These are phyloP conservation scores for Neocallimastix lanati DNA, from an alignment of 192 early-diverging fungal species.

Conservation along the genomic window DNA sequence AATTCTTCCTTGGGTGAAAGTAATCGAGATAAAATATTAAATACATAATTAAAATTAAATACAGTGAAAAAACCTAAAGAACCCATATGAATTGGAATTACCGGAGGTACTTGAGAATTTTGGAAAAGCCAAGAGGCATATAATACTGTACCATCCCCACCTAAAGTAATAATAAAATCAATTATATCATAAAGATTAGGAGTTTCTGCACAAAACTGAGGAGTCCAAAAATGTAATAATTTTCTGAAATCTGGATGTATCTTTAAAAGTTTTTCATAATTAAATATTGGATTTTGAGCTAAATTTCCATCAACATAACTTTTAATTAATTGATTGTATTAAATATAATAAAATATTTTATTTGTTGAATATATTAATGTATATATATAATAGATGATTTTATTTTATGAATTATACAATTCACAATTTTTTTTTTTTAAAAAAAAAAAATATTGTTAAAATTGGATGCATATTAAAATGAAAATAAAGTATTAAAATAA, in stretches of 20 bases:
- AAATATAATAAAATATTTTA: no score
- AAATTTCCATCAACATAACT: background rate
- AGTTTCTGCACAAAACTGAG: slow-evolving; percentile 43
- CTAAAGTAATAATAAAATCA: slow-evolving; percentile 83
- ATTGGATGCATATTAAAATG: no score
- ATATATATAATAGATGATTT: no score
- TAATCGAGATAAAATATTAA: slow-evolving; percentile 8
- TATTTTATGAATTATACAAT: no score
- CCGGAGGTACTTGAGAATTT: slow-evolving; percentile 55
- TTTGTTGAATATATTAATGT: no score
- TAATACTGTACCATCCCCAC: slow-evolving; percentile 89
- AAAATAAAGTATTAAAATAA: no score
- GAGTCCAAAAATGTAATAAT: slow-evolving; percentile 39
- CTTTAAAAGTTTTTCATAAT: background rate
- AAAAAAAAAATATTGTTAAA: no score
- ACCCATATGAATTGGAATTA: slow-evolving; percentile 84
- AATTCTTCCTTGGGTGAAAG: background rate
- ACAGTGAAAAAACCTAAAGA: slow-evolving; percentile 90
- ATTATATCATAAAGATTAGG: slow-evolving; percentile 34
- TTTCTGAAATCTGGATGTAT: background rate
- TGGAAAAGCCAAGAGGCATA: slow-evolving; percentile 87
- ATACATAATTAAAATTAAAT: slow-evolving; percentile 50
- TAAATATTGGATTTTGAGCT: background rate
- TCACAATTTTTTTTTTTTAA: no score
- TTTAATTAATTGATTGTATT: background rate